Evolutionary conservation across 257 asterid genomes (phyloP), one percentile per base, ranked within the genome.

Genomic region (Penstemon davidsonii): DNA sequence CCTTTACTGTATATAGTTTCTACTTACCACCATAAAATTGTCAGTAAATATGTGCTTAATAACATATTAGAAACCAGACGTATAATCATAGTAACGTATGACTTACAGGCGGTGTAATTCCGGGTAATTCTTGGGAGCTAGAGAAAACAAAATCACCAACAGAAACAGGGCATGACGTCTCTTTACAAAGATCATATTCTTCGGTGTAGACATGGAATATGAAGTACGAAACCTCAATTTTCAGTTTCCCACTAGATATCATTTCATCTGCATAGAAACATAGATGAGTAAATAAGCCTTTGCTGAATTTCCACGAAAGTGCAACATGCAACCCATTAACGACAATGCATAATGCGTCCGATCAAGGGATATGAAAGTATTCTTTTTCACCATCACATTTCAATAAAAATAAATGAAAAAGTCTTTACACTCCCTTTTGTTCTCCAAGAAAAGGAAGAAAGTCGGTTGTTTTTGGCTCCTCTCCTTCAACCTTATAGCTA

Each of bases 51-150:
- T 38, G 42, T 13, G 37, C 46, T 25, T 64, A 12, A 73, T 42
- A 10, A 55, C 25, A 62, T 55, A 33, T 4, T 9, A 18, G 54
- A 52, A n/a, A 11, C 33, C 25, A 10, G 3, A 13, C 5, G 41
- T 15, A n/a, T 46, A 11, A 63, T 47, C 3, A 18, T n/a, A 37
- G 39, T 8, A 60, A 55, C 62, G 59, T 63, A 52, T 41, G 71
- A 80, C 95, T 90, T 73, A 90, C 96, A 9, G 94, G 90, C 50
- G 98, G 98, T 13, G 96, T 90, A 67, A 43, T 55, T 71, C 87
- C 90, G 46, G 97, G 98, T 60, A 92, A 79, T 45, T 55, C 83
- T 77, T 92, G 97, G 46, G 95, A 64, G 78, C 86, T 93, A 52
- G 96, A 74, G 69, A 92, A 83, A 50, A 79, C 73, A 57, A 92